phyloP scores from a whole-genome alignment of 441 rosid species.

The Erodium trifolium region DNA sequence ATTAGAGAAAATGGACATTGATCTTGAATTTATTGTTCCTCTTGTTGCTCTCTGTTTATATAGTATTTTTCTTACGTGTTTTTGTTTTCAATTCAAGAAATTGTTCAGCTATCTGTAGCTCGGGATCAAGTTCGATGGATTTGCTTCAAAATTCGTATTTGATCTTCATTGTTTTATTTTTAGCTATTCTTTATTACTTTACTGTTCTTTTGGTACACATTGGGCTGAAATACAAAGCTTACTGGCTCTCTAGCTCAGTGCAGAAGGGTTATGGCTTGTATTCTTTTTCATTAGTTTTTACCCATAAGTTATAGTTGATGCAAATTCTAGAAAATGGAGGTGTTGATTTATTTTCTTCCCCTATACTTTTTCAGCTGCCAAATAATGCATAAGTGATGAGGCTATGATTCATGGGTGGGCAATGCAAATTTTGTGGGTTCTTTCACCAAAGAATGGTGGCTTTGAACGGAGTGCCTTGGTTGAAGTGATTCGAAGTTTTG shows the following conservation, averaged over 20 bases:
- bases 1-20: neutral
- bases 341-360: neutral
- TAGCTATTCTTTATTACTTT: neutral
- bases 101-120: neutral
- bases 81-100: neutral
- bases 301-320: constrained; percentile 1
- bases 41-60: neutral
- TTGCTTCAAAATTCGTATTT: neutral
- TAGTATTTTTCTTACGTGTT: neutral
- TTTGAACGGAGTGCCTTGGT: constrained; percentile 21
- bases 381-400: constrained; percentile 8
- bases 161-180: neutral
- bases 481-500: constrained; percentile 61
- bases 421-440: constrained; percentile 11
- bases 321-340: neutral
- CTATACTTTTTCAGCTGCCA: constrained; percentile 1
- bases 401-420: constrained; percentile 17
- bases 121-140: neutral
- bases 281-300: neutral
- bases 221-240: neutral
- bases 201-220: neutral
- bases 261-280: neutral
- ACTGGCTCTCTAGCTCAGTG: neutral
- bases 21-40: neutral
- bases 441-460: constrained; percentile 25